Conservation (phyloP, 257 asterid genomes). For the Solanum sparsipilum region DNA sequence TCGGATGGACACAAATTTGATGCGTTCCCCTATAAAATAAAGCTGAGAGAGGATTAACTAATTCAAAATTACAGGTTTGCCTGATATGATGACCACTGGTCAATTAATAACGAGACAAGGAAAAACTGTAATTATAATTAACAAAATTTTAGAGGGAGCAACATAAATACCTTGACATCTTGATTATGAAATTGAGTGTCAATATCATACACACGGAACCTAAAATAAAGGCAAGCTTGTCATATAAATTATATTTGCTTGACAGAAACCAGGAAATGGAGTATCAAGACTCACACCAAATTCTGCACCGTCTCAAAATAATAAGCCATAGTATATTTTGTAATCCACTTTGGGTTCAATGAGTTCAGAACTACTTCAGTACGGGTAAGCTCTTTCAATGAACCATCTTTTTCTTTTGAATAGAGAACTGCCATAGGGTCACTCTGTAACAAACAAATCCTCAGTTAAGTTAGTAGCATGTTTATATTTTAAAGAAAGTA, state of each 20-base stretch:
- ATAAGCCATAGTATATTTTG: constrained; percentile 55
- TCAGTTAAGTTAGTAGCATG: constrained; percentile 10
- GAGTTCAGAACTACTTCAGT: constrained; percentile 94
- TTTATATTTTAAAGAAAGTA: not conserved
- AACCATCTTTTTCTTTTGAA: constrained; percentile 65
- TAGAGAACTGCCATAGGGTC: constrained; percentile 90
- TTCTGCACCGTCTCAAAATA: constrained; percentile 89
- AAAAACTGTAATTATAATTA: not conserved
- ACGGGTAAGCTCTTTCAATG: constrained; percentile 80
- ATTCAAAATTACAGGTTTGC: not conserved
- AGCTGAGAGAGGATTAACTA: not conserved
- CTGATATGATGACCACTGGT: not conserved
- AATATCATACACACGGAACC: constrained; percentile 85
- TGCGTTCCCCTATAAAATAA: not conserved
- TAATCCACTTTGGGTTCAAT: constrained; percentile 85
- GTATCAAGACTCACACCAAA: constrained; percentile 75
- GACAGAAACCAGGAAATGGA: constrained; percentile 5
- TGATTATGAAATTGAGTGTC: constrained; percentile 73
- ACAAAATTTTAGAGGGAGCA: not conserved
- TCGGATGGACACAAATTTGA: not conserved
- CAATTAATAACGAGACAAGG: not conserved
- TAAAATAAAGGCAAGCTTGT: constrained; percentile 24
- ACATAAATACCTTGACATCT: constrained; percentile 58
- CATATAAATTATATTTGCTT: not conserved
- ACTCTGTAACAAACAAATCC: constrained; percentile 50